Evolutionary conservation across 352 stramenopile genomes (phyloP).

Genomic region (Pythium scleroteichum): DNA sequence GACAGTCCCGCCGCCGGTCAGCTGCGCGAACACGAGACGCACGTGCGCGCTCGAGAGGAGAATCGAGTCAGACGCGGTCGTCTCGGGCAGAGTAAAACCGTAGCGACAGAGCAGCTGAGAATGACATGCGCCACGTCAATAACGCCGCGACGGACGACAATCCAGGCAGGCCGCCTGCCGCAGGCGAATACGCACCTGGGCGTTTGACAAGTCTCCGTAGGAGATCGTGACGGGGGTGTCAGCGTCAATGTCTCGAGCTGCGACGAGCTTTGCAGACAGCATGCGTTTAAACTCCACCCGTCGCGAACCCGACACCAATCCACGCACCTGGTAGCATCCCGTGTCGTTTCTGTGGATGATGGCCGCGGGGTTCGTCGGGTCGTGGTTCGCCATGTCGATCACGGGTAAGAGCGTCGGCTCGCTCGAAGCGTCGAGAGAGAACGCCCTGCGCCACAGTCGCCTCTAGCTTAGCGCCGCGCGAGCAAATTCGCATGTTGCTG

Average conservation of each 20-base stretch:
- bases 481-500: not conserved
- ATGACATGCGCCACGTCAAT: not conserved
- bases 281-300: not conserved
- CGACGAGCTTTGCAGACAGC: constrained; percentile 38
- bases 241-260: constrained; percentile 45
- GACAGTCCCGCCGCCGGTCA: constrained; percentile 17
- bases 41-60: constrained; percentile 51
- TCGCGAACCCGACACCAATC: not conserved
- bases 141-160: too few species aligned
- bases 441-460: constrained; percentile 42
- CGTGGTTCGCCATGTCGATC: constrained; percentile 83
- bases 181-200: constrained; percentile 42
- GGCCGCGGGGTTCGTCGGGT: constrained; percentile 37
- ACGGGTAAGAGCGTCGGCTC: constrained; percentile 69
- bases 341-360: constrained; percentile 46
- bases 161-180: too few species aligned
- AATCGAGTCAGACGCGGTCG: constrained; percentile 51
- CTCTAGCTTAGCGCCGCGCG: too few species aligned
- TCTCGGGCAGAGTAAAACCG: constrained; percentile 54
- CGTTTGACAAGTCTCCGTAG: constrained; percentile 72
- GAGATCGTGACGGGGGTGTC: constrained; percentile 61
- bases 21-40: constrained; percentile 32
- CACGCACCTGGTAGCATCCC: constrained; percentile 48
- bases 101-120: constrained; percentile 66
- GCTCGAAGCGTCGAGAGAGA: constrained; percentile 16